Evolutionary conservation across 768 basidiomycete species (phyloP).

Genomic region (Termitomyces sp.): DNA sequence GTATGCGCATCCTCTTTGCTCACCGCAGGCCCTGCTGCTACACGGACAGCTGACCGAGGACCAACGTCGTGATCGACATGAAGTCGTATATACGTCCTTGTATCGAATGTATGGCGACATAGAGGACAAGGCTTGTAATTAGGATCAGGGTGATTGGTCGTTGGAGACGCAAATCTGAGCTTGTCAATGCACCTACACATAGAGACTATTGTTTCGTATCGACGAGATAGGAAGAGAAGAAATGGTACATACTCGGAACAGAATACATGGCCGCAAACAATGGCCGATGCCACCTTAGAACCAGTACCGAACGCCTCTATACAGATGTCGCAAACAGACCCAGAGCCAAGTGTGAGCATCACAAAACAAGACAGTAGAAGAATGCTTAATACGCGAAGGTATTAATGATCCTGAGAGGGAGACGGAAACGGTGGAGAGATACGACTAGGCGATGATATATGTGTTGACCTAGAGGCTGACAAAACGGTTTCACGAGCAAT

Average conservation of each 20-base stretch:
- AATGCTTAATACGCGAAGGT: slow-evolving; percentile 3
- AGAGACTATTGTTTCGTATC: slow-evolving; percentile 4
- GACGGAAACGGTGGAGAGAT: background rate
- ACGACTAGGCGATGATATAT: background rate
- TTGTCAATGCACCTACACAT: slow-evolving; percentile 48
- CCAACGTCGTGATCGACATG: slow-evolving; percentile 49
- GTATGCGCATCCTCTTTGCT: slow-evolving; percentile 25
- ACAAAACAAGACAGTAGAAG: slow-evolving; percentile 17
- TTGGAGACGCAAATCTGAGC: slow-evolving; percentile 30
- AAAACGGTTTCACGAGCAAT: background rate
- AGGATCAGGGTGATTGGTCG: slow-evolving; percentile 3
- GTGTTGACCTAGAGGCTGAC: background rate
- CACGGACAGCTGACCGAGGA: slow-evolving; percentile 15
- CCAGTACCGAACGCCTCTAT: slow-evolving; percentile 54
- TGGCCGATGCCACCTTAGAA: slow-evolving; percentile 53
- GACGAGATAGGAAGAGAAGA: background rate
- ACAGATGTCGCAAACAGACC: slow-evolving; percentile 74
- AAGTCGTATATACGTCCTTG: slow-evolving; percentile 35
- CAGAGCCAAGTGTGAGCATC: slow-evolving; percentile 63
- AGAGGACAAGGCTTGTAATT: slow-evolving; percentile 43
- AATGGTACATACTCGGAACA: slow-evolving; percentile 39
- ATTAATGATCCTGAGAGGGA: slow-evolving; percentile 2
- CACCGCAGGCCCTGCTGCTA: slow-evolving; percentile 27
- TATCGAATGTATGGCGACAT: slow-evolving; percentile 51
- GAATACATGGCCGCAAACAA: slow-evolving; percentile 70